Percentiles rank a stretch among this genome's conserved stretches.
Conservation (phyloP, 805 yeast species). For the Tetrapisispora taiwanensis region DNA sequence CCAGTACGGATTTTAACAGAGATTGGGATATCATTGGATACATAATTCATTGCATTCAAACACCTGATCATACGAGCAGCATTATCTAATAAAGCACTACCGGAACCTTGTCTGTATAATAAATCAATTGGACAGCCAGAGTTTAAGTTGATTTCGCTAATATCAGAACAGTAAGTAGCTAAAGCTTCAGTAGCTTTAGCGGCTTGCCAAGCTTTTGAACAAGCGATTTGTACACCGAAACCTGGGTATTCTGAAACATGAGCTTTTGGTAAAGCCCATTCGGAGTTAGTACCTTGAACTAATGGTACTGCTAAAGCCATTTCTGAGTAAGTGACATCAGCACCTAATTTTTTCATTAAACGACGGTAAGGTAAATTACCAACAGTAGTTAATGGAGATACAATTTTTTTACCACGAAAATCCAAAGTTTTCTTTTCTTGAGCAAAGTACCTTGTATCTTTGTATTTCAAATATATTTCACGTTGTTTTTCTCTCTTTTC, state of each 20-base stretch:
- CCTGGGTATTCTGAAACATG: conserved; percentile 75
- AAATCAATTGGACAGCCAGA: conserved; percentile 98
- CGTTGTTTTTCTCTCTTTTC: conserved; percentile 26
- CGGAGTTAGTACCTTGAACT: conserved; percentile 82
- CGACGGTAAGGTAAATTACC: conserved; percentile 95
- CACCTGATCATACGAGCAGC: conserved; percentile 73
- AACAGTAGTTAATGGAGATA: conserved; percentile 94
- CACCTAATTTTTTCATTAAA: conserved; percentile 81
- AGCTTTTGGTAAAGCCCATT: conserved; percentile 95
- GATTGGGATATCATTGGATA: conserved; percentile 82
- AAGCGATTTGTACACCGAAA: conserved; percentile 89
- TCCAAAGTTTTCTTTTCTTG: conserved; percentile 74
- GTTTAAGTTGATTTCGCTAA: conserved; percentile 82
- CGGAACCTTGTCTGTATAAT: conserved; percentile 90
- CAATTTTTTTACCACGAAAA: conserved; percentile 65
- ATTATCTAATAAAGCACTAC: conserved; percentile 84
- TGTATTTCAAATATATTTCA: conserved; percentile 33
- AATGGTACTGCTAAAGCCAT: conserved; percentile 88
- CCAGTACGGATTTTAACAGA: conserved; percentile 93
- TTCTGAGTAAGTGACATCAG: conserved; percentile 88
- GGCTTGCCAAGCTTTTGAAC: conserved; percentile 88
- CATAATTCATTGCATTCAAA: conserved; percentile 78
- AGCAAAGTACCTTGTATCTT: conserved; percentile 67
- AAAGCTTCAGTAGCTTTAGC: conserved; percentile 79
- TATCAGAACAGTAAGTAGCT: conserved; percentile 38